Percentiles rank a stretch among this genome's conserved stretches.
phyloP scores from a whole-genome alignment of 2,329 filamentous ascomycete species.

The Ciborinia camelliae region DNA sequence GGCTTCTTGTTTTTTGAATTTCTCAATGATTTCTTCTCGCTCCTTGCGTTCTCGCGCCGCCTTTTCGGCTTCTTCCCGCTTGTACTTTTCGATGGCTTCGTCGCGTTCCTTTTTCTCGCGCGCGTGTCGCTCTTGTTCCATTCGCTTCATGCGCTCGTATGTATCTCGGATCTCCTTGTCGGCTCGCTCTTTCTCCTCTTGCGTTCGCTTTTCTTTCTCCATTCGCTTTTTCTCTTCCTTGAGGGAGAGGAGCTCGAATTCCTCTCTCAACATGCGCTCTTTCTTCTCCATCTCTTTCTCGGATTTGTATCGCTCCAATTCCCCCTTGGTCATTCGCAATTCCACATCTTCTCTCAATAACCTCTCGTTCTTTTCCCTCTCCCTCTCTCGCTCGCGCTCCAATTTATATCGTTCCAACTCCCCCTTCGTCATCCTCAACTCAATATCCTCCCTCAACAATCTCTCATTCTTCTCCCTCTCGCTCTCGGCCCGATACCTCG shows the following conservation, averaged over 20 bases:
- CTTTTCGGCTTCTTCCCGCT: conserved; percentile 30
- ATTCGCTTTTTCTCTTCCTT: conserved; percentile 16
- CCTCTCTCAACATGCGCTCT: neutral
- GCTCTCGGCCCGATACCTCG: neutral
- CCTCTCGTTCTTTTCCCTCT: conserved; percentile 2
- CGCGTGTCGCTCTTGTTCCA: conserved; percentile 40
- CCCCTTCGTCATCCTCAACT: conserved; percentile 4
- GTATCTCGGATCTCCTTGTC: conserved; percentile 36
- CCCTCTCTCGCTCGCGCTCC: neutral
- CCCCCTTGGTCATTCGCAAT: neutral
- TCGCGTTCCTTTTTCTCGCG: conserved; percentile 49
- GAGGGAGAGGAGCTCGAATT: conserved; percentile 12
- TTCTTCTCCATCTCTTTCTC: conserved; percentile 10
- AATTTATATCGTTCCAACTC: conserved; percentile 2
- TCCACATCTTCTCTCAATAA: neutral
- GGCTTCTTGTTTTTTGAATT: conserved; percentile 40
- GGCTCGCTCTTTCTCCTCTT: conserved; percentile 39
- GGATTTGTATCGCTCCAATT: neutral
- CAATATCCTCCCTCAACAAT: conserved; percentile 42
- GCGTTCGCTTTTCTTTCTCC: conserved; percentile 10
- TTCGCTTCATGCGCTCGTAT: conserved; percentile 42
- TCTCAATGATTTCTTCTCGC: conserved; percentile 41
- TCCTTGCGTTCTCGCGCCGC: conserved; percentile 36
- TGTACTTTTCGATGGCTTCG: conserved; percentile 47
- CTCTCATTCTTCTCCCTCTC: conserved; percentile 37